Percentiles rank a stretch among this genome's conserved stretches.
Conservation (phyloP, 78 protist genomes). For the Mantamonas sphyraenae region DNA sequence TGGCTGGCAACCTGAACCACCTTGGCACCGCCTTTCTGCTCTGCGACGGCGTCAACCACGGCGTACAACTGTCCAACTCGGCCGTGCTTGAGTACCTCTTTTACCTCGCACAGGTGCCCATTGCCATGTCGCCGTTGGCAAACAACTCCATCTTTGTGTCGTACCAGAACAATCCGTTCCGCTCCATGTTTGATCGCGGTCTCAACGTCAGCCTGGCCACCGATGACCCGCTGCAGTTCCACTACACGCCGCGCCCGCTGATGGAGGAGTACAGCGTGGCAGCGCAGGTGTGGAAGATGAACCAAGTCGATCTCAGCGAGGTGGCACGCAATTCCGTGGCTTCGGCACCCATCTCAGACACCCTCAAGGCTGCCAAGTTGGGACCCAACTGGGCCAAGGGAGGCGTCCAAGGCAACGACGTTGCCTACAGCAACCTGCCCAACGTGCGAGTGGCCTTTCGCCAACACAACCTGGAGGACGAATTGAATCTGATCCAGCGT, state of each 20-base stretch:
- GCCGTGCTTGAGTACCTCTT: constrained; percentile 90
- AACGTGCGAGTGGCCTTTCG: too few relatives aligned
- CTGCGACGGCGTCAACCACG: constrained; percentile 87
- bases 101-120: constrained; percentile 77
- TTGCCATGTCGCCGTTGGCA: constrained; percentile 90
- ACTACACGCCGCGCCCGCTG: constrained; percentile 91
- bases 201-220: constrained; percentile 88
- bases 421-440: too few relatives aligned
- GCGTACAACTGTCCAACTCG: constrained; percentile 74
- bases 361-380: too few relatives aligned
- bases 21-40: constrained; percentile 67
- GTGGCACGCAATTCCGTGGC: constrained; percentile 83
- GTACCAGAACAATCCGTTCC: constrained; percentile 85
- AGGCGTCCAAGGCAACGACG: too few relatives aligned
- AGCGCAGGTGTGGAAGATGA: constrained; percentile 75
- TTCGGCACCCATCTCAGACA: too few relatives aligned
- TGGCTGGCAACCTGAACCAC: constrained; percentile 82
- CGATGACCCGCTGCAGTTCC: constrained; percentile 95
- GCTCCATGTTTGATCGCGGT: constrained; percentile 76
- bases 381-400: too few relatives aligned
- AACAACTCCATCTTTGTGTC: constrained; percentile 84
- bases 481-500: too few relatives aligned
- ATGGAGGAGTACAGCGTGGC: constrained; percentile 93
- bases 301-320: constrained; percentile 86
- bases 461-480: too few relatives aligned